A percentile compares a stretch with the other conserved stretches of the same genome.
Evolutionary conservation across 805 yeast genomes (phyloP).

Genomic region (Yarrowia hollandica): DNA sequence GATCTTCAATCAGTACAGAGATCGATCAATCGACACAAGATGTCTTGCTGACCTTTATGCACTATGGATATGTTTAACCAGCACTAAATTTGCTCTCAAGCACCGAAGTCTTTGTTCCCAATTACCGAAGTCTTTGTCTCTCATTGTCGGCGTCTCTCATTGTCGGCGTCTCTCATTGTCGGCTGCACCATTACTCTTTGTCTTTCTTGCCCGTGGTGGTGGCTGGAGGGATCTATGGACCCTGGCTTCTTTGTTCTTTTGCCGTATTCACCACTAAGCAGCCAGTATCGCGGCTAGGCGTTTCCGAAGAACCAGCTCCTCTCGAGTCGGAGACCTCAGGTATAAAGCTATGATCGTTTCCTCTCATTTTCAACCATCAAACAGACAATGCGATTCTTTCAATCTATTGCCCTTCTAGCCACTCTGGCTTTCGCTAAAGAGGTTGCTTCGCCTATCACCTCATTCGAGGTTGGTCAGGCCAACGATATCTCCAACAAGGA

Average conservation of each 20-base stretch:
- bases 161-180: no score
- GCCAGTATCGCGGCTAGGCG: no score
- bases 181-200: no score
- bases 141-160: no score
- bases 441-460: conserved; percentile 11
- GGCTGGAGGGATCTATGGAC: background rate
- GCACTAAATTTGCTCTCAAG: background rate
- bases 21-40: no score
- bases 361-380: background rate
- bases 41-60: no score
- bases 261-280: no score
- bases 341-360: background rate
- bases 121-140: background rate
- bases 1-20: no score
- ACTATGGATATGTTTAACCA: background rate
- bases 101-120: background rate
- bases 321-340: background rate
- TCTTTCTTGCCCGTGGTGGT: no score
- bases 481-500: background rate
- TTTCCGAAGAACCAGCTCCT: background rate
- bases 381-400: conserved; percentile 13
- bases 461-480: background rate
- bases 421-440: conserved; percentile 3
- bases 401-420: background rate
- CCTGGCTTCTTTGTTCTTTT: background rate